A percentile compares a stretch with the other conserved stretches of the same genome.
phyloP scores from a whole-genome alignment of 306 rosid species.

The Rosa lucieae region DNA sequence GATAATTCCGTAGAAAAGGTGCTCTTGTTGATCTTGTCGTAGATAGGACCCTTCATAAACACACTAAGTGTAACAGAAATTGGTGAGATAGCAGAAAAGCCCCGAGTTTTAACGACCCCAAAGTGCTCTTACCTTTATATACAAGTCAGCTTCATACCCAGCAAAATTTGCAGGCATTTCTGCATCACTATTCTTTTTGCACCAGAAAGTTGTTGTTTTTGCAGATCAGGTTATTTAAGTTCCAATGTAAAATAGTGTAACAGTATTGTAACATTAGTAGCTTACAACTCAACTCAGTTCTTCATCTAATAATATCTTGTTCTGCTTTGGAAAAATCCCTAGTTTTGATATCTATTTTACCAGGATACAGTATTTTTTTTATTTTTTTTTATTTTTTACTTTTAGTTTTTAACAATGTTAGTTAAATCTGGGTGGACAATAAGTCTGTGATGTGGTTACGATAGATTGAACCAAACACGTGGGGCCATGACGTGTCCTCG shows the following conservation, averaged over 20 bases:
- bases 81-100: conserved; percentile 18
- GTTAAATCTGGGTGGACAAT: background rate
- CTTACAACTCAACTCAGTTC: background rate
- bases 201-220: background rate
- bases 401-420: background rate
- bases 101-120: background rate
- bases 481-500: background rate
- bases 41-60: conserved; percentile 19
- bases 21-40: conserved; percentile 30
- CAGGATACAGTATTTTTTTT: no score
- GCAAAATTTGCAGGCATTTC: conserved; percentile 20
- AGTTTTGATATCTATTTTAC: background rate
- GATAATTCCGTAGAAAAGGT: conserved; percentile 50
- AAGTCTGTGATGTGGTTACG: background rate
- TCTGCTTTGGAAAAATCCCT: background rate
- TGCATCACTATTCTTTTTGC: conserved; percentile 23
- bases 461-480: background rate
- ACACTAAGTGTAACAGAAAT: conserved; percentile 20
- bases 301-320: background rate
- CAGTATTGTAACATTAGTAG: background rate
- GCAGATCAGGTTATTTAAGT: background rate
- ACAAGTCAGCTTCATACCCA: conserved; percentile 3
- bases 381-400: background rate
- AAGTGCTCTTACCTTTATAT: background rate
- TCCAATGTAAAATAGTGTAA: conserved; percentile 12